Evolutionary conservation across 345 rosid species (phyloP), one percentile per base, ranked within the genome.

Genomic region (Cardiospermum halicacabum): DNA sequence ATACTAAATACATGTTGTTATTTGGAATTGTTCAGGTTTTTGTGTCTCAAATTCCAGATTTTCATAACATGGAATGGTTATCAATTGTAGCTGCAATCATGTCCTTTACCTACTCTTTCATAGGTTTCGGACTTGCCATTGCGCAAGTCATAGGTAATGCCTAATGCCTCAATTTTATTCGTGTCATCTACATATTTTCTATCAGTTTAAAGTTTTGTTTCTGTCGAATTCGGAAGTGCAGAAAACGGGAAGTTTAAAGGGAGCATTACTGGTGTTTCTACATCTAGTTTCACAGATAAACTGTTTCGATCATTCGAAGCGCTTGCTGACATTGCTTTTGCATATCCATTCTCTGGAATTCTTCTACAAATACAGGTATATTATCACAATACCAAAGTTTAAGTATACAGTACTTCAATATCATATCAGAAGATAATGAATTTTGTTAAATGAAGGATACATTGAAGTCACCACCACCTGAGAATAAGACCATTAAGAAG

Each of bases 281-380:
- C 81, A 36, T 42, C 75, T 10, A 63, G 32, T 40, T 11, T 30
- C 16, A 77, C 76, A 12, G 59, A 72, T 51, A 87, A 87, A 62
- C 13, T 74, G 21, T 82, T 80, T 80, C 25, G 78, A 56, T 64
- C 53, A n/a, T 82, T 82, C 71, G 75, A 81, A 62, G 89, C 89
- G 1, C 78, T 87, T 7, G 84, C 83, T 1, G 84, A 87, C 72
- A 77, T 87, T 71, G 93, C 85, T 42, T 84, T 79, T 43, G 83
- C 84, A 1, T 87, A 84, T 70, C 90, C 90, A 1, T 84, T 81
- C 67, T 34, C 90, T 10, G 49, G 81, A 5, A 76, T 87, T 65
- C 77, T 84, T 39, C 74, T 87, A 10, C 89, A 87, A 66, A 87
- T 87, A 51, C 88, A 87, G 88, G 93, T 81, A 16, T 36, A 28